Conservation (phyloP, 495 filamentous ascomycete species). For the Cryomyces antarcticus region DNA sequence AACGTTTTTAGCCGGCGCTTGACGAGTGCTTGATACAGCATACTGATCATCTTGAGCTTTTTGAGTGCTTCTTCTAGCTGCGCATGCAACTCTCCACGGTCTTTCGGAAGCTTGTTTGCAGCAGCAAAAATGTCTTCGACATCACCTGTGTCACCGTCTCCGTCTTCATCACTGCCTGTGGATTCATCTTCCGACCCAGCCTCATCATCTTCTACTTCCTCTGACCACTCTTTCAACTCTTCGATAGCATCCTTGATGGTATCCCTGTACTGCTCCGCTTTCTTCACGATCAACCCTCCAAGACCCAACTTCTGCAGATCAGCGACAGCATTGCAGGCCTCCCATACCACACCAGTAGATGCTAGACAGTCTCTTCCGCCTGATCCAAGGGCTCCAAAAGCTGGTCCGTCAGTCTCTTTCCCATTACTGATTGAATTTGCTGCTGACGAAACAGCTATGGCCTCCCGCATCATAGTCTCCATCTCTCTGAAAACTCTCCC, state of each 20-base stretch:
- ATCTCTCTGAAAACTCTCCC: conserved; percentile 28
- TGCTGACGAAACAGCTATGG: conserved; percentile 17
- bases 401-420: conserved; percentile 19
- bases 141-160: conserved; percentile 19
- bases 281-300: conserved; percentile 21
- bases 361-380: conserved; percentile 31
- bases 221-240: conserved; percentile 62
- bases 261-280: conserved; percentile 34
- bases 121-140: conserved; percentile 31
- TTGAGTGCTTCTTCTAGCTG: conserved; percentile 34
- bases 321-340: conserved; percentile 51
- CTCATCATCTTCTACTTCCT: conserved; percentile 29
- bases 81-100: conserved; percentile 33
- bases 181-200: conserved; percentile 20
- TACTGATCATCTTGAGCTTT: conserved; percentile 32
- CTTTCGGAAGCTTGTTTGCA: conserved; percentile 30
- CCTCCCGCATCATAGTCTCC: conserved; percentile 19
- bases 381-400: conserved; percentile 6
- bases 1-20: conserved; percentile 40
- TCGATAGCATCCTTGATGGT: conserved; percentile 59
- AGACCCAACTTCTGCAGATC: conserved; percentile 43
- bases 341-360: conserved; percentile 40
- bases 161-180: conserved; percentile 27
- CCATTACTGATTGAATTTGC: conserved; percentile 12
- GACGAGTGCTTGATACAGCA: conserved; percentile 37